Percentiles rank a stretch among this genome's conserved stretches.
Conservation (phyloP, 768 basidiomycete genomes). For the Crucibulum laeve region DNA sequence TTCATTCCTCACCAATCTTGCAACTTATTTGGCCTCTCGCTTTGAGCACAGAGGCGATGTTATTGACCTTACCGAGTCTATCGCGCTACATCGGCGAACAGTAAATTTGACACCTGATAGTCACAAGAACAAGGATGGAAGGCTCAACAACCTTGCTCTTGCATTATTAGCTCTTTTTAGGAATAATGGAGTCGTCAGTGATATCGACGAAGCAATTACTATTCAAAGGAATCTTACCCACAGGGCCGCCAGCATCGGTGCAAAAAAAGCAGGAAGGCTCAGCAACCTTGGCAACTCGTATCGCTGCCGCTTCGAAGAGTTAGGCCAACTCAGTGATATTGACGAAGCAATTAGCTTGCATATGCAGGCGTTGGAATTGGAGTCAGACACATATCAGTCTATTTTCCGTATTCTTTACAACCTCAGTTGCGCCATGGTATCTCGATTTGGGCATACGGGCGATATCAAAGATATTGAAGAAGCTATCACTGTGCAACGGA, state of each 20-base stretch:
- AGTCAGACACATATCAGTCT: not conserved
- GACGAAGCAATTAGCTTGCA: slow-evolving; percentile 4
- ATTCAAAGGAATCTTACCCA: not conserved
- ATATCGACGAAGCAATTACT: not conserved
- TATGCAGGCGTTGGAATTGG: slow-evolving; percentile 3
- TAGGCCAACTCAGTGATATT: slow-evolving; percentile 4
- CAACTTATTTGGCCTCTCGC: not conserved
- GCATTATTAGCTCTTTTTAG: not conserved
- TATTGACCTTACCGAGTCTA: not conserved
- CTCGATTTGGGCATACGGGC: slow-evolving; percentile 4
- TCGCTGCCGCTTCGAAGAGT: slow-evolving; percentile 4
- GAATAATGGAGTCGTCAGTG: not conserved
- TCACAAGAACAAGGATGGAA: not conserved
- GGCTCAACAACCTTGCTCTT: not conserved
- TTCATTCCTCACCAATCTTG: not conserved
- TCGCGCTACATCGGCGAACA: not conserved
- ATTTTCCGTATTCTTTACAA: slow-evolving; percentile 3
- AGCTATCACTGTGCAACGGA: slow-evolving; percentile 3
- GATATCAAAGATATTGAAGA: slow-evolving; percentile 7
- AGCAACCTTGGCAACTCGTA: slow-evolving; percentile 8
- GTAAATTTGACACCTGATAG: not conserved
- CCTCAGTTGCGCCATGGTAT: slow-evolving; percentile 3
- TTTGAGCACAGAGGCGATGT: not conserved
- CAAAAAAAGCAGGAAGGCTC: not conserved
- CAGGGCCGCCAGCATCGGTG: not conserved